Conservation (phyloP, 768 basidiomycete genomes). For the Trametes maxima region DNA sequence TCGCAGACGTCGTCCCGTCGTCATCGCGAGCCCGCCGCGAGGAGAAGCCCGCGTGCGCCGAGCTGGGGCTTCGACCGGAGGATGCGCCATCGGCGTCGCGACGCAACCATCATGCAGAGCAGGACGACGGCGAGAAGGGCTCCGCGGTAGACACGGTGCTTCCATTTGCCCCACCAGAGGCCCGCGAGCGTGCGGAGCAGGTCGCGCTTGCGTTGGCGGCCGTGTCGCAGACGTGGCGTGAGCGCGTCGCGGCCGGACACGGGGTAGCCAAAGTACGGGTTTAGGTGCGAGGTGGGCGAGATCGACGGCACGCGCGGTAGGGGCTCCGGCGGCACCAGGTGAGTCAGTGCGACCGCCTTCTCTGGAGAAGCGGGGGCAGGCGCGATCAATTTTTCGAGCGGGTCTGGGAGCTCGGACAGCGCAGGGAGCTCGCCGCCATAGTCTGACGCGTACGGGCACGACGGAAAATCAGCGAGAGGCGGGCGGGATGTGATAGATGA, state of each 20-base stretch:
- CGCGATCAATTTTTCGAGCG: conserved; percentile 36
- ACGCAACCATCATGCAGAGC: conserved; percentile 33
- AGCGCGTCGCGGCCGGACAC: conserved; percentile 36
- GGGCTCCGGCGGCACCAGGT: conserved; percentile 1
- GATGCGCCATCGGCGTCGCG: conserved; percentile 8
- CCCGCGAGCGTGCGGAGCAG: conserved; percentile 60
- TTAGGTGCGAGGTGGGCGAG: conserved; percentile 60
- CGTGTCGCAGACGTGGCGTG: conserved; percentile 54
- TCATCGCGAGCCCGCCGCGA: too few species aligned
- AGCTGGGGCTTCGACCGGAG: conserved; percentile 6
- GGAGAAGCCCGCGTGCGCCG: not conserved
- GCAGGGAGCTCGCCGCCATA: conserved; percentile 65
- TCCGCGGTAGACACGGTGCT: conserved; percentile 29
- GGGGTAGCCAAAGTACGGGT: conserved; percentile 81
- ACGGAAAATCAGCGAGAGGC: conserved; percentile 24
- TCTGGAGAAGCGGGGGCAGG: conserved; percentile 1
- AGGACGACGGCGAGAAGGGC: conserved; percentile 39
- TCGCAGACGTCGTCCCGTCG: too few species aligned
- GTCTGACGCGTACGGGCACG: conserved; percentile 43
- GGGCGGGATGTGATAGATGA: conserved; percentile 12
- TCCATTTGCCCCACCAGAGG: conserved; percentile 73
- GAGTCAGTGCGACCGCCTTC: conserved; percentile 23
- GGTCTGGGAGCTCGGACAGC: conserved; percentile 53
- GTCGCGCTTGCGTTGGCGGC: conserved; percentile 70
- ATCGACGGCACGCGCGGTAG: conserved; percentile 28